These are phyloP conservation scores for Parsonsia alboflavescens DNA, from an alignment of 257 asterid genomes.

Conservation along the genomic window DNA sequence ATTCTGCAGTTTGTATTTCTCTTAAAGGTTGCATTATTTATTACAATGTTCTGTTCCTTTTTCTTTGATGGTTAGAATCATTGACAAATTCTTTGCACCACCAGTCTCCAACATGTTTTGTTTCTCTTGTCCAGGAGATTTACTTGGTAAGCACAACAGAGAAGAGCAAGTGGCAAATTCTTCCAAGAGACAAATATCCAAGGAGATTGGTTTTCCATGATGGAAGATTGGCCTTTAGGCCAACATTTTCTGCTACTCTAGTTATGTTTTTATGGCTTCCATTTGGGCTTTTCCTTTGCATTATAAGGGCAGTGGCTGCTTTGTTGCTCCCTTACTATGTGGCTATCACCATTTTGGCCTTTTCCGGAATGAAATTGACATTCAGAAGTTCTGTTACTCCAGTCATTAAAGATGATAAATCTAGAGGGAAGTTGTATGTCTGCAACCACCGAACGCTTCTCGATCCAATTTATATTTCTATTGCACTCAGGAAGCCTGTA, in stretches of 20 bases:
- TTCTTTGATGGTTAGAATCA: background rate
- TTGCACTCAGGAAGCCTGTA: constrained; percentile 24
- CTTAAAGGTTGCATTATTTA: background rate
- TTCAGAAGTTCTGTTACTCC: background rate
- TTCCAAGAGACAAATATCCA: constrained; percentile 24
- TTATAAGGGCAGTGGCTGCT: constrained; percentile 18
- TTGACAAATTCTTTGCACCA: background rate
- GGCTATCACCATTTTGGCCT: constrained; percentile 24
- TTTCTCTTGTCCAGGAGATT: constrained; percentile 23
- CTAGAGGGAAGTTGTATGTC: constrained; percentile 20
- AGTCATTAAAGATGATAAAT: background rate
- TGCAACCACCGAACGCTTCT: constrained; percentile 32
- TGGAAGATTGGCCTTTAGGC: constrained; percentile 34
- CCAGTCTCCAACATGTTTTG: background rate
- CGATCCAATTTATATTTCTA: constrained; percentile 29
- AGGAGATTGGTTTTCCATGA: constrained; percentile 29
- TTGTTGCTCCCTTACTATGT: constrained; percentile 17
- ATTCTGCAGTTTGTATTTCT: background rate
- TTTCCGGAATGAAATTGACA: constrained; percentile 21
- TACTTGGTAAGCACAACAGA: constrained; percentile 25
- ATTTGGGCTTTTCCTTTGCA: constrained; percentile 23
- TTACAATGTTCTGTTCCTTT: background rate
- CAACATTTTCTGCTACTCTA: constrained; percentile 22
- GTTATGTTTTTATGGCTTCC: constrained; percentile 31
- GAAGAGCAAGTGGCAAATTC: constrained; percentile 25